Evolutionary conservation across 306 rosid genomes (phyloP).

Genomic region (Rubus idaeus): DNA sequence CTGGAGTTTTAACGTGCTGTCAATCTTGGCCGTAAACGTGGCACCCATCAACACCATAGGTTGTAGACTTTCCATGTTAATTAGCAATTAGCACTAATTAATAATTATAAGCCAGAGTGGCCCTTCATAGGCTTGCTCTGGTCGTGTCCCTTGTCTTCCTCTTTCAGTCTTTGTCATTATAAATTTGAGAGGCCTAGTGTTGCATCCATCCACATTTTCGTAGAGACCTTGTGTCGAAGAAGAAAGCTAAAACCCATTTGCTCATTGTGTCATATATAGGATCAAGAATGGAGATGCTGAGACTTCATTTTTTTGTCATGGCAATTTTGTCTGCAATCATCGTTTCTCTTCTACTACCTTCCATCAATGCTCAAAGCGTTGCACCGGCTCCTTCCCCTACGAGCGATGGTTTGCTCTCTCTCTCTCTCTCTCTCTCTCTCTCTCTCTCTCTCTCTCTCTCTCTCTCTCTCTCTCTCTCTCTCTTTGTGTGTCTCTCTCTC

Average conservation of each 20-base stretch:
- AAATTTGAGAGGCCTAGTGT: neutral
- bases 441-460: too few relatives aligned
- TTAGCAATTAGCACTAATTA: neutral
- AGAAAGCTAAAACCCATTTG: neutral
- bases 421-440: neutral
- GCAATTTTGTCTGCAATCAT: conserved; percentile 34
- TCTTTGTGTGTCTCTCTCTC: too few relatives aligned
- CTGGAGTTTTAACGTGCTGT: conserved; percentile 41
- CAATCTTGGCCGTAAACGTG: conserved; percentile 35
- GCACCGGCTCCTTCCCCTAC: conserved; percentile 73
- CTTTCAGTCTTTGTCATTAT: neutral
- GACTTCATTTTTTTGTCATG: conserved; percentile 42
- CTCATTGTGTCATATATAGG: neutral
- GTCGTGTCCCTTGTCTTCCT: neutral
- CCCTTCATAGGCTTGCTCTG: neutral
- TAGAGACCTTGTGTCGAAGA: neutral
- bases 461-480: too few relatives aligned
- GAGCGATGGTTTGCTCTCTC: conserved; percentile 53
- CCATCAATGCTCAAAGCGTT: conserved; percentile 51
- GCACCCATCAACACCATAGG: conserved; percentile 28
- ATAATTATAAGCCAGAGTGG: conserved; percentile 39
- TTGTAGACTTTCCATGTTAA: neutral
- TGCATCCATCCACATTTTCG: conserved; percentile 5
- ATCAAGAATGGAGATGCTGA: conserved; percentile 49
- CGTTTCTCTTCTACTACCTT: conserved; percentile 40